Evolutionary conservation across 1,139 yeast species (phyloP), one percentile per base, ranked within the genome.

Genomic region (Suhomyces bribrorum): DNA sequence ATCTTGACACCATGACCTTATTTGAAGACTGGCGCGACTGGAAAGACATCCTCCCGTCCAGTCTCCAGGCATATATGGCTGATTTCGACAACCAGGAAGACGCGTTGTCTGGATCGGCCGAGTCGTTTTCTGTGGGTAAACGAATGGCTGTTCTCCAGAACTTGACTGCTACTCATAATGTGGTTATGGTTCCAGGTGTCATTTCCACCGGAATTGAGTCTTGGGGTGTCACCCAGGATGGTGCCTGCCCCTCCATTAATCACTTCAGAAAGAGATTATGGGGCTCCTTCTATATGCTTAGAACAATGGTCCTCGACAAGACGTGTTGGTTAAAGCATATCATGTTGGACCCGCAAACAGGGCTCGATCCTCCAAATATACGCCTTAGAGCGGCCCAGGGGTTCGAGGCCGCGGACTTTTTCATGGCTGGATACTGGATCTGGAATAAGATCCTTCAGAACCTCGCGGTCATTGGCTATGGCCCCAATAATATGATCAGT

Each of bases 401-500:
- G 0, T 87, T 92, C 62, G 97, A 92, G 52, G 95, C 97, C 1
- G 94, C 96, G 0, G 98, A 92, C 63, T 92, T 89, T 62, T 92
- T 92, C 57, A 81, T 92, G 61, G 88, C 97, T 4, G 98, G 98
- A 0, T 92, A 92, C 62, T 92, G 98, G 98, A 87, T 92, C 52
- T 92, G 98, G 98, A 88, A 88, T 59, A 92, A 94, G 59, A 79
- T 92, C 39, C 69, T 92, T 13, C 96, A 92, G 59, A 94, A 94
- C 54, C 69, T 94, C 48, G 95, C 96, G 2, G 97, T 88, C 1
- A 77, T 94, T 46, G 97, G 97, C 0, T 92, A 92, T 61, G 95
- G 88, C 31, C 92, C 96, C 2, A 83, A 88, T 52, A 86, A 79
- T 53, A 89, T 92, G 97, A 58, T 76, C 23, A 82, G 90, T 40